A percentile compares a stretch with the other conserved stretches of the same genome.
phyloP scores from a whole-genome alignment of 371 early-diverging fungal species.

The Saksenaea vasiformis region DNA sequence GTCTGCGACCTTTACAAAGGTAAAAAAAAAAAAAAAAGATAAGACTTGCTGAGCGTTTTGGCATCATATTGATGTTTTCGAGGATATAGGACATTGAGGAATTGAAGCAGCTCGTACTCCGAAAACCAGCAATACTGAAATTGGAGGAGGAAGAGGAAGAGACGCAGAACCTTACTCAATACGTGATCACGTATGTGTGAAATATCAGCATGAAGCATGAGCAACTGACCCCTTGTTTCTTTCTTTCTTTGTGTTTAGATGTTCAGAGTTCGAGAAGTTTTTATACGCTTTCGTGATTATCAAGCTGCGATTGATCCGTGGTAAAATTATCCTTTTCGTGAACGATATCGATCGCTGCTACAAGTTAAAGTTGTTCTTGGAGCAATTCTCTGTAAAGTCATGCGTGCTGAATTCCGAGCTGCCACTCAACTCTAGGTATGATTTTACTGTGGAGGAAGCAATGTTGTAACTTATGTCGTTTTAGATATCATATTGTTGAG shows the following conservation, averaged over 20 bases:
- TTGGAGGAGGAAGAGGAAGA: conserved; percentile 80
- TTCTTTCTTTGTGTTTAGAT: conserved; percentile 40
- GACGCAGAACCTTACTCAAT: conserved; percentile 71
- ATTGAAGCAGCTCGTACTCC: conserved; percentile 80
- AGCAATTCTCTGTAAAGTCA: conserved; percentile 90
- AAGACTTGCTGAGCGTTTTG: background rate
- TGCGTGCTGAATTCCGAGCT: conserved; percentile 94
- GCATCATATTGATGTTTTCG: too few relatives aligned
- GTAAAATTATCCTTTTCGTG: conserved; percentile 93
- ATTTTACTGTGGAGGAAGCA: background rate
- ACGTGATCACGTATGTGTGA: conserved; percentile 56
- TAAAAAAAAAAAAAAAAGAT: conserved; percentile 7
- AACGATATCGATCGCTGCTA: conserved; percentile 93
- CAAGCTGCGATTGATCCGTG: conserved; percentile 85
- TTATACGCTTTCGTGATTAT: conserved; percentile 87
- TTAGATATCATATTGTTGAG: conserved; percentile 89
- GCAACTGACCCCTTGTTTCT: background rate
- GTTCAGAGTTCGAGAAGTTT: conserved; percentile 87
- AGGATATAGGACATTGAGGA: conserved; percentile 75
- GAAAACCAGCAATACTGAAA: conserved; percentile 82
- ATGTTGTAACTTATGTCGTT: background rate
- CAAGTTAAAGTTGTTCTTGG: conserved; percentile 89
- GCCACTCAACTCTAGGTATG: conserved; percentile 77
- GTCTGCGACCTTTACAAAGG: conserved; percentile 84
- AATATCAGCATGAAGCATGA: background rate